These are phyloP conservation scores for Agrocybe praecox DNA, from an alignment of 768 basidiomycete genomes.

Conservation along the genomic window DNA sequence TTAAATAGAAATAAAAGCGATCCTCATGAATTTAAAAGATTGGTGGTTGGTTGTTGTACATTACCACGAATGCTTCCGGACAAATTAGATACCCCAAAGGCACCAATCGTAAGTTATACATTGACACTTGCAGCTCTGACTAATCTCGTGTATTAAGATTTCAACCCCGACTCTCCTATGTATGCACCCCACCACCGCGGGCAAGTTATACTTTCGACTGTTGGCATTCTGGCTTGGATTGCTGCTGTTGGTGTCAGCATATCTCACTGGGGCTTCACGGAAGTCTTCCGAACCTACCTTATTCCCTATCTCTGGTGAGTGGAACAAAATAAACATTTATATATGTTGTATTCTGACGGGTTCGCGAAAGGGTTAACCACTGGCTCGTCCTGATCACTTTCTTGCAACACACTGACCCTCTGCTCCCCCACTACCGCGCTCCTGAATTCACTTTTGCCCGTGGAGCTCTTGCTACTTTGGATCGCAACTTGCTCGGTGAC, in stretches of 20 bases:
- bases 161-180: slow-evolving; percentile 76
- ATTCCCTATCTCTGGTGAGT: slow-evolving; percentile 85
- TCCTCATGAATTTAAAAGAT: slow-evolving; percentile 42
- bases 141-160: slow-evolving; percentile 47
- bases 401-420: slow-evolving; percentile 97
- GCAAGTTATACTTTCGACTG: slow-evolving; percentile 80
- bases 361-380: slow-evolving; percentile 70
- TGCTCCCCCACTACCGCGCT: slow-evolving; percentile 92
- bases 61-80: slow-evolving; percentile 83
- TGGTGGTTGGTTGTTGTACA: slow-evolving; percentile 85
- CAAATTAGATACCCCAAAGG: slow-evolving; percentile 77
- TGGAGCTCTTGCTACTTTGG: slow-evolving; percentile 90
- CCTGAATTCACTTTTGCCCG: slow-evolving; percentile 91
- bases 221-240: slow-evolving; percentile 81
- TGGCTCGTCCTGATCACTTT: slow-evolving; percentile 97
- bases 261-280: slow-evolving; percentile 63
- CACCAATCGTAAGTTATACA: slow-evolving; percentile 69
- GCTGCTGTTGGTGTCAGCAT: slow-evolving; percentile 56
- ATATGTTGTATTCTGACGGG: not conserved
- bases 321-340: not conserved
- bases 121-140: not conserved
- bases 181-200: slow-evolving; percentile 79
- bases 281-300: slow-evolving; percentile 79
- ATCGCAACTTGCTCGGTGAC: slow-evolving; percentile 80
- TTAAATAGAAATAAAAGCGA: not conserved